phyloP scores from a whole-genome alignment of 108 stramenopile genomes.

The Skeletonema potamos region DNA sequence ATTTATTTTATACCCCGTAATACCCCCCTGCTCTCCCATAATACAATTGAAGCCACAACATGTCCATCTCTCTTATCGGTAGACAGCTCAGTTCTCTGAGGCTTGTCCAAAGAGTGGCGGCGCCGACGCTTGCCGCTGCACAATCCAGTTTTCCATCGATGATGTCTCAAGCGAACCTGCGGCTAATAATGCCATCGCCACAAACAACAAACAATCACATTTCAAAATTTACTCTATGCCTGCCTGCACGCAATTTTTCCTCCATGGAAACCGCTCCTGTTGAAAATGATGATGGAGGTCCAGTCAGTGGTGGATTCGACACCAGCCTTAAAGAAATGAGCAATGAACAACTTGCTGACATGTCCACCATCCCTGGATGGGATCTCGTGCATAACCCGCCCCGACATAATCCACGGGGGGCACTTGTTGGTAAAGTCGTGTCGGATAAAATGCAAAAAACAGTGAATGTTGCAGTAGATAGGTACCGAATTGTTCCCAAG shows the following conservation, averaged over 20 bases:
- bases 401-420: slow-evolving; percentile 63
- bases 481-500: slow-evolving; percentile 74
- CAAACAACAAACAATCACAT: neutral
- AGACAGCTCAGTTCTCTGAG: neutral
- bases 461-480: slow-evolving; percentile 88
- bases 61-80: neutral
- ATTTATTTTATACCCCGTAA: too few species aligned
- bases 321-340: slow-evolving; percentile 55
- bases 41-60: neutral
- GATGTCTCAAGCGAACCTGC: neutral
- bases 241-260: neutral
- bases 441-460: slow-evolving; percentile 90
- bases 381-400: slow-evolving; percentile 78
- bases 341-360: slow-evolving; percentile 69
- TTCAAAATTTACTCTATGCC: neutral
- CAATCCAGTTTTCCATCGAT: neutral
- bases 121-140: neutral
- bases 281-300: slow-evolving; percentile 9
- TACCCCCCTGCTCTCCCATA: neutral
- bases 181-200: slow-evolving; percentile 3
- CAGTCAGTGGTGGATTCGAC: neutral
- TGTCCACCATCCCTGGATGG: slow-evolving; percentile 78
- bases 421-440: slow-evolving; percentile 84
- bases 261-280: neutral
- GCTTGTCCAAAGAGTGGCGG: slow-evolving; percentile 2